phyloP scores from a whole-genome alignment of 2,329 filamentous ascomycete species.

The Cordyceps tenuipes region DNA sequence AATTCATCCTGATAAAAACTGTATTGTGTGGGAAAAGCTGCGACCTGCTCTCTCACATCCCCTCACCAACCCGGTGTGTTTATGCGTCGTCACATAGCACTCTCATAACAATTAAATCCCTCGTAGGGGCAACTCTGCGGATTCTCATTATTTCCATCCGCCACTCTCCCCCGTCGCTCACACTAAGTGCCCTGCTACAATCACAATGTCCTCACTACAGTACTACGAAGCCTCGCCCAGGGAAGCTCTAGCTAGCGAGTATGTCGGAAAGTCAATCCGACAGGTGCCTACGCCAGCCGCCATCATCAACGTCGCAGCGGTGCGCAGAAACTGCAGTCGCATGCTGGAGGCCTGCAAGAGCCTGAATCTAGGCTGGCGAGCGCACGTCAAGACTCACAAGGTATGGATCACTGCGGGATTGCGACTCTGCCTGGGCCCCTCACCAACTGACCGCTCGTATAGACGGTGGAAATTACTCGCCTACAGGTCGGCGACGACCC shows the following conservation, averaged over 20 bases:
- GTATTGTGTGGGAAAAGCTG: not conserved
- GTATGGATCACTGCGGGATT: conserved; percentile 28
- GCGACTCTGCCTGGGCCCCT: not conserved
- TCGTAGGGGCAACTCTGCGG: not conserved
- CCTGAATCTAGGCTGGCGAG: conserved; percentile 59
- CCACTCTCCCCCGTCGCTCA: not conserved
- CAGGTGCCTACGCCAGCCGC: conserved; percentile 58
- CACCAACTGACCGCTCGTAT: not conserved
- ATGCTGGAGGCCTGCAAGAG: conserved; percentile 58
- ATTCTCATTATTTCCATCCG: not conserved
- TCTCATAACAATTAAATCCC: not conserved
- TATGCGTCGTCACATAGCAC: not conserved
- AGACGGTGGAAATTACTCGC: conserved; percentile 58
- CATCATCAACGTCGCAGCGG: conserved; percentile 58
- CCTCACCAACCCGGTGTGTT: not conserved
- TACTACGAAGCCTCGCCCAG: conserved; percentile 19
- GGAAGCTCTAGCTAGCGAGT: conserved; percentile 17
- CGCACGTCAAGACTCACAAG: conserved; percentile 81
- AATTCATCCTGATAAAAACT: not conserved
- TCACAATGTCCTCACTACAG: conserved; percentile 16
- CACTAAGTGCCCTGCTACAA: not conserved
- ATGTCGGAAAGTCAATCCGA: conserved; percentile 49
- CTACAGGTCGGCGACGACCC: conserved; percentile 58
- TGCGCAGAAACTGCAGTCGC: conserved; percentile 57
- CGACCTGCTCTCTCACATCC: not conserved